Evolutionary conservation across 495 filamentous ascomycete species (phyloP).

Genomic region (Penicillium longicatenatum): DNA sequence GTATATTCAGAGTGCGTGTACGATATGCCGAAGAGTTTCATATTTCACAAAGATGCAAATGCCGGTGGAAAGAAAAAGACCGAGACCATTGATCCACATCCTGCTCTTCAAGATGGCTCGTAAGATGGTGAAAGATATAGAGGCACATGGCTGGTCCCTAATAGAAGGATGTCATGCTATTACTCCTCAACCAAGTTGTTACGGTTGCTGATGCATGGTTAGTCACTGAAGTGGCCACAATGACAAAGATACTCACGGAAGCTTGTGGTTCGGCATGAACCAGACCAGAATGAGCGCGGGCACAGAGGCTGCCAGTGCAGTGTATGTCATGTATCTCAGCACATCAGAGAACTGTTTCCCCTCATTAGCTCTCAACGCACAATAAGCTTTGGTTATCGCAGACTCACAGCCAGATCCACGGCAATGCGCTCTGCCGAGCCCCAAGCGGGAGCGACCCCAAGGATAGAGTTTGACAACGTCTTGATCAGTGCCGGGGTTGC

Average conservation of each 20-base stretch:
- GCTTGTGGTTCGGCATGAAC: conserved; percentile 45
- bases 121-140: too few relatives aligned
- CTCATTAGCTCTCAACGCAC: conserved; percentile 11
- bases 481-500: conserved; percentile 30
- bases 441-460: conserved; percentile 41
- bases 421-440: conserved; percentile 41
- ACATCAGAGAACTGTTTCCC: conserved; percentile 44
- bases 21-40: too few relatives aligned
- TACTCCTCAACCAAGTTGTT: conserved; percentile 13
- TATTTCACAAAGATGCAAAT: too few relatives aligned
- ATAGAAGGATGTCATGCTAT: neutral
- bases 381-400: neutral
- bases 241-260: conserved; percentile 16
- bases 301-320: conserved; percentile 42
- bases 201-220: conserved; percentile 8
- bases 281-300: conserved; percentile 39
- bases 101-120: too few relatives aligned
- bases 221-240: neutral
- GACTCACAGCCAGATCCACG: conserved; percentile 43
- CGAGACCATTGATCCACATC: too few relatives aligned
- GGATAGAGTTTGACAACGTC: conserved; percentile 46
- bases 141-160: too few relatives aligned
- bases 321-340: conserved; percentile 48
- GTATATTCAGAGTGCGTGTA: too few relatives aligned
- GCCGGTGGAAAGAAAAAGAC: too few relatives aligned